Evolutionary conservation across 371 early-diverging fungal genomes (phyloP).

Genomic region (Lichtheimia hyalospora): DNA sequence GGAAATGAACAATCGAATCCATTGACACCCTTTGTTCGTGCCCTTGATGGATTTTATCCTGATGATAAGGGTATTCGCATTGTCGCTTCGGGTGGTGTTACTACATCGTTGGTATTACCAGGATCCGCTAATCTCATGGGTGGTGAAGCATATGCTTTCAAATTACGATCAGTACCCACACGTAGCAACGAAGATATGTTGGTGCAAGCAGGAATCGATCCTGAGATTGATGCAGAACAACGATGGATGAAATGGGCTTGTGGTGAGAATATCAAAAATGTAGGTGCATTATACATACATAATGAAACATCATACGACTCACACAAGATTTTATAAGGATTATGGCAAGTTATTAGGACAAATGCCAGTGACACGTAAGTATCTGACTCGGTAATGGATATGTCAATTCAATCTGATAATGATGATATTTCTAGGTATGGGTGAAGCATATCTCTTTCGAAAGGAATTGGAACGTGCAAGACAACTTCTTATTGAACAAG

Average conservation of each 20-base stretch:
- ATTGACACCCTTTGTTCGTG: conserved; percentile 56
- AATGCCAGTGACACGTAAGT: conserved; percentile 39
- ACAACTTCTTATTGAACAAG: conserved; percentile 53
- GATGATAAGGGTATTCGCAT: conserved; percentile 62
- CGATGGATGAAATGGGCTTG: conserved; percentile 82
- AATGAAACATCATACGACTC: no score
- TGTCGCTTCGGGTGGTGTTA: conserved; percentile 74
- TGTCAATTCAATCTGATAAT: conserved; percentile 1
- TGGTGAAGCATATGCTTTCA: conserved; percentile 71
- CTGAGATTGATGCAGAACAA: conserved; percentile 37
- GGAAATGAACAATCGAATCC: conserved; percentile 68
- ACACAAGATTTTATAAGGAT: no score
- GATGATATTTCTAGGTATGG: conserved; percentile 60
- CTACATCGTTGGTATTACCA: conserved; percentile 71
- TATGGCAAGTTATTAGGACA: conserved; percentile 18
- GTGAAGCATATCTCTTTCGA: conserved; percentile 72
- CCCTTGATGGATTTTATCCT: conserved; percentile 61
- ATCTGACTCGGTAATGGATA: no score
- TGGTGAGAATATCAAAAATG: conserved; percentile 65
- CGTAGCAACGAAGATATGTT: conserved; percentile 65
- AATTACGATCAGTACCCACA: conserved; percentile 51
- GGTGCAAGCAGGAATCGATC: conserved; percentile 51
- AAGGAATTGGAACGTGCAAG: conserved; percentile 61
- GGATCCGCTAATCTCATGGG: conserved; percentile 78
- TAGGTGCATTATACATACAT: no score